Conservation (phyloP, 805 yeast species). For the Kurtzmaniella fragi region DNA sequence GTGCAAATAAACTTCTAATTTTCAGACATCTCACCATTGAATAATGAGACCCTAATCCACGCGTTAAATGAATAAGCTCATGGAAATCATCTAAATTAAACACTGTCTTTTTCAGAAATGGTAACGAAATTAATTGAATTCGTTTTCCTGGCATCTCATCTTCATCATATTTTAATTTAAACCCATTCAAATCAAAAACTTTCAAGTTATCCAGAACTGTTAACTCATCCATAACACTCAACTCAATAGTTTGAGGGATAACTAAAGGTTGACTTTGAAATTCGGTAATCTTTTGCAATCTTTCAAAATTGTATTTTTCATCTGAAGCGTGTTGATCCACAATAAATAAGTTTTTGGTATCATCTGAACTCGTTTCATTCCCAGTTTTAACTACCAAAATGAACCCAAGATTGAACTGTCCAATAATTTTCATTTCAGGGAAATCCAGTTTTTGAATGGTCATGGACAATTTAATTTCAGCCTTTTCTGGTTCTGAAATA, state of each 20-base stretch:
- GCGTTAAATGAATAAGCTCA: slow-evolving; percentile 68
- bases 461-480: slow-evolving; percentile 54
- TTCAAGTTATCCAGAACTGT: slow-evolving; percentile 55
- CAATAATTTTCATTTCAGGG: slow-evolving; percentile 68
- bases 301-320: slow-evolving; percentile 89
- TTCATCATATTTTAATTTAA: slow-evolving; percentile 45
- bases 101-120: slow-evolving; percentile 63
- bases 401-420: slow-evolving; percentile 95
- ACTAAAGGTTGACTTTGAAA: slow-evolving; percentile 73
- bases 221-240: slow-evolving; percentile 76
- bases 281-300: slow-evolving; percentile 46
- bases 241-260: slow-evolving; percentile 49
- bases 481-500: slow-evolving; percentile 42
- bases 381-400: slow-evolving; percentile 57
- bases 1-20: slow-evolving; percentile 79
- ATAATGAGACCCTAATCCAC: slow-evolving; percentile 14
- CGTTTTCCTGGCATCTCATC: slow-evolving; percentile 52
- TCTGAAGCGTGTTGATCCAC: slow-evolving; percentile 98
- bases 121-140: slow-evolving; percentile 57
- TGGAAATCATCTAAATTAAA: slow-evolving; percentile 68
- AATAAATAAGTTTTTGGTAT: slow-evolving; percentile 61
- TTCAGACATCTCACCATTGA: slow-evolving; percentile 59
- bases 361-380: slow-evolving; percentile 25
- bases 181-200: slow-evolving; percentile 73
- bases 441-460: slow-evolving; percentile 73